Evolutionary conservation across 2,329 filamentous ascomycete species (phyloP).

Genomic region (Periconia sp.): DNA sequence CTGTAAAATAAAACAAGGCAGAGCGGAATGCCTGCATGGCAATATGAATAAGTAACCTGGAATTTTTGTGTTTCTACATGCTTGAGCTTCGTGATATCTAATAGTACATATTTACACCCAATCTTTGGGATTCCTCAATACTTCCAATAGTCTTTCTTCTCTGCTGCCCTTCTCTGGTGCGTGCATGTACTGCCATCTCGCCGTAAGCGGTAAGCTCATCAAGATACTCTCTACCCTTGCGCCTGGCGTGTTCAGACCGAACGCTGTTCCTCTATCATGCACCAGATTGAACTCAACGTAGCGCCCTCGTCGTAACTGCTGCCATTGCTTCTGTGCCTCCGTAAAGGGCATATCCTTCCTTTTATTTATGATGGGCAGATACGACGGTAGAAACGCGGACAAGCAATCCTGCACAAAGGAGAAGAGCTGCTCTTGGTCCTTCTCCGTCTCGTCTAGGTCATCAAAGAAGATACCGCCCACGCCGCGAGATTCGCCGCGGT

Average conservation of each 20-base stretch:
- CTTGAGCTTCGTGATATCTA: no score
- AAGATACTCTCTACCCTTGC: conserved; percentile 94
- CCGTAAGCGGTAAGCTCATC: conserved; percentile 94
- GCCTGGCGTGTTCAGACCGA: conserved; percentile 90
- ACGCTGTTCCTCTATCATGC: conserved; percentile 92
- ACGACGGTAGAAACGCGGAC: conserved; percentile 86
- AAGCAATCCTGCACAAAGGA: conserved; percentile 86
- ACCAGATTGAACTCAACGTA: conserved; percentile 99
- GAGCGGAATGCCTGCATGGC: no score
- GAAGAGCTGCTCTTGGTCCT: conserved; percentile 88
- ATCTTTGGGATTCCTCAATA: conserved; percentile 66
- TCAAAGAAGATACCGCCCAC: conserved; percentile 99
- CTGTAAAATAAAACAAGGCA: no score
- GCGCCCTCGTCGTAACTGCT: conserved; percentile 89
- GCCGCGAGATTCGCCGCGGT: conserved; percentile 84
- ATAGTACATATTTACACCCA: conserved; percentile 56
- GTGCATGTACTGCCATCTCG: conserved; percentile 96
- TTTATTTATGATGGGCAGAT: conserved; percentile 85
- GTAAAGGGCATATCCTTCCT: conserved; percentile 92
- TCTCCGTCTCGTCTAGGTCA: conserved; percentile 86
- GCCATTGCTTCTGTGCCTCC: conserved; percentile 89
- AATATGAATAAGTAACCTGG: no score
- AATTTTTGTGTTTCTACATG: no score
- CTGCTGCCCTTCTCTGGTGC: conserved; percentile 74
- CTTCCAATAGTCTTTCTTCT: conserved; percentile 82